Base-by-base conservation (phyloP, 2,329 filamentous ascomycete genomes). In the Teratosphaeriaceae sp. region DNA sequence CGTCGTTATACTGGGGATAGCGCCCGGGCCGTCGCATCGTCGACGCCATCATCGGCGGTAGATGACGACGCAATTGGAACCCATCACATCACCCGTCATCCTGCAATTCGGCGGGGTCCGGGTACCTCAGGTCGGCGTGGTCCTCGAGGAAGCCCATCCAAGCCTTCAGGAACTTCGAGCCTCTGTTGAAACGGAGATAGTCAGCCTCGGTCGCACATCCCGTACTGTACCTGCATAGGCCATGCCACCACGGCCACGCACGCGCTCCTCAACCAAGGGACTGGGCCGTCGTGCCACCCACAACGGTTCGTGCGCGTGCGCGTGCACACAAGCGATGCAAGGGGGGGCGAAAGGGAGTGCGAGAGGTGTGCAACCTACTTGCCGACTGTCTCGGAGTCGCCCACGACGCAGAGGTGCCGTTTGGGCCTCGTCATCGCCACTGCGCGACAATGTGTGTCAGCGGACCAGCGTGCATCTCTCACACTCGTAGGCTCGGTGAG, bases 381-480 rank as follows among this genome's bases (percentile, higher is more conserved):
- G 65, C 83, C 82, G 43, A 95, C 86, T 2, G 90, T 97, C 63
- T 96, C 92, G 46, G 88, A 92, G 65, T 98, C 92, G 34, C 90
- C 92, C 57, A 96, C 84, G 15, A 98, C 77, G 49, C 86, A 92
- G 33, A 98, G 73, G 60, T 92, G 90, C 54, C 92, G 79, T 69
- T 85, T 90, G 5, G 92, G 88, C 52, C 92, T 80, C 49, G 92
- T 98, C 89, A 98, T 97, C 41, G 92, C 90, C 55, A 97, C 89
- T 94, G 56, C 26, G 31, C 8, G 3, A 23, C 3, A 30, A 39
- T 23, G 12, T 23, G n/a, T 5, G 15, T 34, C 19, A 41, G 38
- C n/a, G n/a, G n/a, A n/a, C n/a, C n/a, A n/a, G n/a, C n/a, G n/a
- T n/a, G n/a, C 40, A 7, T 16, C 5, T 27, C 5, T 36, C 21